Evolutionary conservation across 2,329 filamentous ascomycete species (phyloP).

Genomic region (Pseudogymnoascus sp.): DNA sequence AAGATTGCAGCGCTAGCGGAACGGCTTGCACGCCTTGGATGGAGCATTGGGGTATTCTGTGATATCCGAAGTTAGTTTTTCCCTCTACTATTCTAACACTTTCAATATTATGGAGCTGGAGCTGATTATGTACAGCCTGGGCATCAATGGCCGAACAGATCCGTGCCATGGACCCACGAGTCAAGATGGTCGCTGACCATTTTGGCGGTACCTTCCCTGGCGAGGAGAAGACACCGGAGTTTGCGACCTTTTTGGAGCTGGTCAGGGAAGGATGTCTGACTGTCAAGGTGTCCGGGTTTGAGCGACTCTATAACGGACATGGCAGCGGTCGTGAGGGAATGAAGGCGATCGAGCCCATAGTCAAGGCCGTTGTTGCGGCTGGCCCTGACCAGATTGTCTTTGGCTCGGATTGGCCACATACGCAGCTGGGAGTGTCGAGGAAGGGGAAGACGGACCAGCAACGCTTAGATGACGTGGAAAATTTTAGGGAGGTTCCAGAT

Average conservation of each 20-base stretch:
- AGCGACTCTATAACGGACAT: slow-evolving; percentile 19
- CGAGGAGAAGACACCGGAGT: slow-evolving; percentile 17
- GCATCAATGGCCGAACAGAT: slow-evolving; percentile 19
- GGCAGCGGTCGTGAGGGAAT: slow-evolving; percentile 11
- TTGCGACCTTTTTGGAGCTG: slow-evolving; percentile 16
- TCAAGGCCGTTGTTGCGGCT: slow-evolving; percentile 16
- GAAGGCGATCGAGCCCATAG: slow-evolving; percentile 15
- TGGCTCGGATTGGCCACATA: slow-evolving; percentile 22
- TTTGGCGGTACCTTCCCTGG: slow-evolving; percentile 20
- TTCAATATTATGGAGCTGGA: not conserved
- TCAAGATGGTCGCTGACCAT: slow-evolving; percentile 22
- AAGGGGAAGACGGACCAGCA: slow-evolving; percentile 19
- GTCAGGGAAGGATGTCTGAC: slow-evolving; percentile 18
- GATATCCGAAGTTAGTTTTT: slow-evolving; percentile 9
- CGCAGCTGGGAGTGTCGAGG: slow-evolving; percentile 16
- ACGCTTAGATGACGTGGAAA: slow-evolving; percentile 18
- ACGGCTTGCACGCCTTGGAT: slow-evolving; percentile 16
- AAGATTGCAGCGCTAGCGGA: slow-evolving; percentile 15
- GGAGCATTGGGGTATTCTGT: slow-evolving; percentile 19
- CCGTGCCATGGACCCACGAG: slow-evolving; percentile 17
- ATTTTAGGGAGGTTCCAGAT: slow-evolving; percentile 17
- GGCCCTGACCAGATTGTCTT: slow-evolving; percentile 19
- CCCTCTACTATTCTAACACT: not conserved
- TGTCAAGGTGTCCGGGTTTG: slow-evolving; percentile 22
- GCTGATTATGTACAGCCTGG: slow-evolving; percentile 11